Percentiles rank a stretch among this genome's conserved stretches.
Conservation (phyloP, 768 basidiomycete species). For the Boletus sp. region DNA sequence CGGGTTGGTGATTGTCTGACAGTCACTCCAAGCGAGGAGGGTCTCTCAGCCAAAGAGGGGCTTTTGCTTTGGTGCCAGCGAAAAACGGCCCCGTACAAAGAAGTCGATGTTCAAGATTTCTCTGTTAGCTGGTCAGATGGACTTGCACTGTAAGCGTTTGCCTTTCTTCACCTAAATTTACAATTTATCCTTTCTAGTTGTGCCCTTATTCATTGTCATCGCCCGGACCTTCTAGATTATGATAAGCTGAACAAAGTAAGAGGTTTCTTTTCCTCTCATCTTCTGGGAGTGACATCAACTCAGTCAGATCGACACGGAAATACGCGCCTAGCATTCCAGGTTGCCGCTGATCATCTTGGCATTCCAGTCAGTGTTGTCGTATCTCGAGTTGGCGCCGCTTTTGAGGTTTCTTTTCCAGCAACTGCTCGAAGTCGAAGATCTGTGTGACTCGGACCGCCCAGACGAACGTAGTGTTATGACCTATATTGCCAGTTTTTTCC, state of each 20-base stretch:
- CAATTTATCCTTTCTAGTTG: constrained; percentile 54
- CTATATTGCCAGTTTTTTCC: constrained; percentile 96
- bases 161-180: background rate
- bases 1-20: constrained; percentile 6
- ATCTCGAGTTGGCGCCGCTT: background rate
- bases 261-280: background rate
- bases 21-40: constrained; percentile 73
- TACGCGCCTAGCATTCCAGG: constrained; percentile 80
- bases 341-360: constrained; percentile 84
- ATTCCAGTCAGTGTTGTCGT: constrained; percentile 68
- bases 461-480: constrained; percentile 99
- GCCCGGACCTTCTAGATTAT: constrained; percentile 93
- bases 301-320: constrained; percentile 78
- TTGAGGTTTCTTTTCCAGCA: constrained; percentile 47
- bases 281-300: constrained; percentile 8
- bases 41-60: constrained; percentile 97
- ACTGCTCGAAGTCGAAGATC: constrained; percentile 93
- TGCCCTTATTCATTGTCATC: constrained; percentile 95
- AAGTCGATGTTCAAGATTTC: constrained; percentile 94
- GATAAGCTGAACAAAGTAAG: constrained; percentile 76
- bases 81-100: constrained; percentile 86
- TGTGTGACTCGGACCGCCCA: constrained; percentile 82
- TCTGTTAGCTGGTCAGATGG: constrained; percentile 92
- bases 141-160: constrained; percentile 73
- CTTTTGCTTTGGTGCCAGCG: constrained; percentile 97